Percentiles rank a stretch among this genome's conserved stretches.
Conservation (phyloP, 129 eudicot species). For the Pulicaria dysenterica region DNA sequence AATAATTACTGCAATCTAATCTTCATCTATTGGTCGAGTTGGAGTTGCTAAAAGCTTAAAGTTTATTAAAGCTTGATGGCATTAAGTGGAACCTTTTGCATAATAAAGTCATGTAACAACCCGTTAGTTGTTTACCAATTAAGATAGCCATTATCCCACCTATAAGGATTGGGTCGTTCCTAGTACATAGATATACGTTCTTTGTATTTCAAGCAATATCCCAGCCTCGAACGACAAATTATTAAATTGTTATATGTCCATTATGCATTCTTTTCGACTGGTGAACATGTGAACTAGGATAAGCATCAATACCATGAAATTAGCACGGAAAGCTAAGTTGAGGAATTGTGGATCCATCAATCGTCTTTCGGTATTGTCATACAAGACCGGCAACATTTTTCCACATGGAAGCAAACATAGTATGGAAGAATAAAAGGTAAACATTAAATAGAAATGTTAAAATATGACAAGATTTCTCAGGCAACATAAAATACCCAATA, state of each 20-base stretch:
- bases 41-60: constrained; percentile 20
- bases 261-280: background rate
- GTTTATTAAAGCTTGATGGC: constrained; percentile 3
- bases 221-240: background rate
- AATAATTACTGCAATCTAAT: constrained; percentile 15
- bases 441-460: background rate
- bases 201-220: background rate
- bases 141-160: constrained; percentile 5
- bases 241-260: background rate
- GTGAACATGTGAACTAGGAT: too few relatives aligned
- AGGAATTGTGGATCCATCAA: too few relatives aligned
- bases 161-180: background rate
- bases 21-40: constrained; percentile 15
- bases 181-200: background rate
- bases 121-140: background rate
- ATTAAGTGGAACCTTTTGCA: constrained; percentile 6
- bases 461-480: background rate
- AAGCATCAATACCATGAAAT: too few relatives aligned
- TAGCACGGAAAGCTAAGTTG: too few relatives aligned
- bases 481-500: background rate
- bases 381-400: too few relatives aligned
- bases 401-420: background rate
- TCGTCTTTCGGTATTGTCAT: too few relatives aligned
- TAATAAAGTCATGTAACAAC: constrained; percentile 1
- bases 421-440: too few relatives aligned